Evolutionary conservation across 495 filamentous ascomycete genomes (phyloP).

Genomic region (Chaetomium tenue): DNA sequence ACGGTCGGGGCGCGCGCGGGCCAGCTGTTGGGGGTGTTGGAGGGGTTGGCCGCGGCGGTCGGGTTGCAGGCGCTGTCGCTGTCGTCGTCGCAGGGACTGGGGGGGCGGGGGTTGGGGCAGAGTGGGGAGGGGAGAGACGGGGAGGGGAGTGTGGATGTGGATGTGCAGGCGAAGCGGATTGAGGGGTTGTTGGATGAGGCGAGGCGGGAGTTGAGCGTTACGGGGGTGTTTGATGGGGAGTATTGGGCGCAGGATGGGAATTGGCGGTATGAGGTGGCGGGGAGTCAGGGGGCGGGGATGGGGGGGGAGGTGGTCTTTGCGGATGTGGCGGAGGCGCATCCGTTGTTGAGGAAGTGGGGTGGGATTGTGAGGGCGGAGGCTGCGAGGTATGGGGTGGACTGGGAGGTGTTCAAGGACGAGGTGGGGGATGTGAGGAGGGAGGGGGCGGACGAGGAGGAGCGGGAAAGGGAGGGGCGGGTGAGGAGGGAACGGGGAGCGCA

Average conservation of each 20-base stretch:
- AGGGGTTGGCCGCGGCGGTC: constrained; percentile 51
- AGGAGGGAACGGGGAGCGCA: constrained; percentile 10
- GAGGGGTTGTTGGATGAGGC: constrained; percentile 52
- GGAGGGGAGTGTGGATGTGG: no score
- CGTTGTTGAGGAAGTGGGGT: constrained; percentile 58
- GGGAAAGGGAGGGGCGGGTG: constrained; percentile 12
- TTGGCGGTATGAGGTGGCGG: constrained; percentile 53
- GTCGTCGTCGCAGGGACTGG: neutral
- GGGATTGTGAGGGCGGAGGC: constrained; percentile 44
- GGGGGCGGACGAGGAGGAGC: constrained; percentile 12
- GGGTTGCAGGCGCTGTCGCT: constrained; percentile 15
- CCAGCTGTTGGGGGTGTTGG: constrained; percentile 65
- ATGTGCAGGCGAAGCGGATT: constrained; percentile 28
- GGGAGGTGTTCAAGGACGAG: constrained; percentile 36
- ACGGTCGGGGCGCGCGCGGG: constrained; percentile 71
- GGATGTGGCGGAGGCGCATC: constrained; percentile 60
- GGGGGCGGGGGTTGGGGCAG: neutral
- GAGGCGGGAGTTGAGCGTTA: constrained; percentile 58
- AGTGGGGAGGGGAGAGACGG: neutral
- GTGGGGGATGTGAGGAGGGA: constrained; percentile 17
- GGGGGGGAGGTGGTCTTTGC: constrained; percentile 35
- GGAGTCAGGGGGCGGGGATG: neutral
- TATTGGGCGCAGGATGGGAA: constrained; percentile 58
- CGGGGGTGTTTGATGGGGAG: constrained; percentile 59
- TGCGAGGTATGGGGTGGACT: constrained; percentile 42